Evolutionary conservation across 2,329 filamentous ascomycete species (phyloP), one percentile per base, ranked within the genome.

Genomic region (Metarhizium guizhouense): DNA sequence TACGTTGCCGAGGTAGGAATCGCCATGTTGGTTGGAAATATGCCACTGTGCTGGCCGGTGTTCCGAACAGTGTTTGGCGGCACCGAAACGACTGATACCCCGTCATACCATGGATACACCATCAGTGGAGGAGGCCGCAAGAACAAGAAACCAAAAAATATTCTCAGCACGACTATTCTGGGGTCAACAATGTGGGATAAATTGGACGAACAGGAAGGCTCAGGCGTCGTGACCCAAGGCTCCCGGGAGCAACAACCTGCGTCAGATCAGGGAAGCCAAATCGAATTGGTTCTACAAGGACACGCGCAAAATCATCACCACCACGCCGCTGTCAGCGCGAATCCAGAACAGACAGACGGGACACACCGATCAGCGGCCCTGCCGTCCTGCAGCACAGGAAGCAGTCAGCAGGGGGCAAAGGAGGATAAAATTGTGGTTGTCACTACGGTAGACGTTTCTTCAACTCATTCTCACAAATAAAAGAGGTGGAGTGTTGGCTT

Each of bases 1-100:
- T 83, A 83, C 59, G 75, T 82, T 8, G 75, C 80, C 32, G 82
- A 85, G 63, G 75, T 77, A 13, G 80, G 77, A 48, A 82, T 82
- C 0, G 80, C 81, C 6, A 73, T 85, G 45, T 74, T 83, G 51
- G 81, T 84, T 16, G 76, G 81, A 32, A 85, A 85, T 57, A 71
- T 85, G 6, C 82, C 82, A 0, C 78, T 84, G 51, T 78, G 76
- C 59, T 85, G 81, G 76, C 77, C 79, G 0, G 70, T 85, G 20
- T 71, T 83, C 34, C 75, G 79, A 47, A 72, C 74, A 8, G 57
- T 78, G 0, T 54, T 68, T 7, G 64, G 67, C 25, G 58, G 59
- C 50, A 61, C 54, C 20, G 61, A 61, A 25, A 52, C 60, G 43
- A 58, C 62, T 0, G 60, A 62, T 1, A 62, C 60, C 20, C 66